These are phyloP conservation scores for Suhomyces choctaworum DNA, from an alignment of 1,139 yeast species.

Conservation along the genomic window DNA sequence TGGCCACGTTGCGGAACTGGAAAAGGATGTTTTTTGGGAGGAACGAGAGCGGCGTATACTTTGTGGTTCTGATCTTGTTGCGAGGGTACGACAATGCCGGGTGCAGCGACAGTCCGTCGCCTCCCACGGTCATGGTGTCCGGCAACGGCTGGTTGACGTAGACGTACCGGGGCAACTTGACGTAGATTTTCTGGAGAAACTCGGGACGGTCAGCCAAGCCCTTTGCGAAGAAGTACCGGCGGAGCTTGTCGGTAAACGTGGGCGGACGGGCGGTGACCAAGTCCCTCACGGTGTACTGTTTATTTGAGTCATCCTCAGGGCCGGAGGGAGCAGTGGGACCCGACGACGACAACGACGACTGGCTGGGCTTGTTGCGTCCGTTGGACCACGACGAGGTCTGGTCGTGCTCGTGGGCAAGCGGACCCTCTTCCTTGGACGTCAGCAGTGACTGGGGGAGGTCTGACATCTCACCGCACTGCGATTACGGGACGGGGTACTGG, in stretches of 20 bases:
- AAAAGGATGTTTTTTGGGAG: slow-evolving; percentile 77
- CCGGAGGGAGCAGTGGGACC: slow-evolving; percentile 2
- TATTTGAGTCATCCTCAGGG: slow-evolving; percentile 4
- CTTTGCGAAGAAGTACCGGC: slow-evolving; percentile 29
- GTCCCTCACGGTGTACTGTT: slow-evolving; percentile 19
- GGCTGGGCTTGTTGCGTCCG: slow-evolving; percentile 5
- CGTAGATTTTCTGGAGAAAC: slow-evolving; percentile 38
- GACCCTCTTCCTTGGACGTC: slow-evolving; percentile 9
- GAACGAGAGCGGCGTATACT: slow-evolving; percentile 87
- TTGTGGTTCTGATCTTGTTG: slow-evolving; percentile 93
- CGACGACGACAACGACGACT: no score
- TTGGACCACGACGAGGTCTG: slow-evolving; percentile 3
- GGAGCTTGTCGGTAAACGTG: slow-evolving; percentile 28
- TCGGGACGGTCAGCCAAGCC: slow-evolving; percentile 38
- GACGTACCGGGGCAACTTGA: slow-evolving; percentile 37
- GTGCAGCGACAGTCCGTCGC: slow-evolving; percentile 16
- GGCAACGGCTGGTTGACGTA: slow-evolving; percentile 43
- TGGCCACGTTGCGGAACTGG: slow-evolving; percentile 90
- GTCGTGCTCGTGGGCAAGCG: background rate
- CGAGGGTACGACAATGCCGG: slow-evolving; percentile 66
- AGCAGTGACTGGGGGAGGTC: slow-evolving; percentile 8
- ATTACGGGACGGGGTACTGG: background rate
- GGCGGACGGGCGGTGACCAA: slow-evolving; percentile 34
- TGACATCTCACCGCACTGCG: slow-evolving; percentile 3
- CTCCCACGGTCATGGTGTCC: slow-evolving; percentile 21